Evolutionary conservation across 2,329 filamentous ascomycete genomes (phyloP).

Genomic region (Apiospora arundinis): DNA sequence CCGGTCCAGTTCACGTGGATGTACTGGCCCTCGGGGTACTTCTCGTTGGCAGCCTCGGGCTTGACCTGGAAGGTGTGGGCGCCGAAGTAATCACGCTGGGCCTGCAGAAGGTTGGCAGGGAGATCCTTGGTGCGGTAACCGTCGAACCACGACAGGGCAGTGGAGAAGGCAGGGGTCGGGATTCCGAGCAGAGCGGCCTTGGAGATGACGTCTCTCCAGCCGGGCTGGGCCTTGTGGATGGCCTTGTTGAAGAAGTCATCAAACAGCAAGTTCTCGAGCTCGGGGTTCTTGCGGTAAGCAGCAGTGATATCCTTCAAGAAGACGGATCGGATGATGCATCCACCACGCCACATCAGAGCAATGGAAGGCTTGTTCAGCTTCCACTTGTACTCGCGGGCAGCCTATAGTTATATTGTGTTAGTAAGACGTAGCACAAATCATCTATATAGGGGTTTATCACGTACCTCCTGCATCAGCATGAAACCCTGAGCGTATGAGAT

Average conservation of each 20-base stretch:
- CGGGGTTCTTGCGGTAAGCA: slow-evolving; percentile 91
- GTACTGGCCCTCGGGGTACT: slow-evolving; percentile 85
- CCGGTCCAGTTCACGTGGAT: slow-evolving; percentile 99
- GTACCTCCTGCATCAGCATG: slow-evolving; percentile 98
- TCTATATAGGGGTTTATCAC: slow-evolving; percentile 38
- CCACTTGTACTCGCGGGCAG: slow-evolving; percentile 94
- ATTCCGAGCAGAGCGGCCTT: slow-evolving; percentile 95
- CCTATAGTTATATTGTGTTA: slow-evolving; percentile 56
- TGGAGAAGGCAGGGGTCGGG: slow-evolving; percentile 94
- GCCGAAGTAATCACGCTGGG: slow-evolving; percentile 99
- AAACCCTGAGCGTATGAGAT: slow-evolving; percentile 99
- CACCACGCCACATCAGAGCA: slow-evolving; percentile 99
- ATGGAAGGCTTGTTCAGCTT: slow-evolving; percentile 99
- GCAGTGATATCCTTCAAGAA: slow-evolving; percentile 99
- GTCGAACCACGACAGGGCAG: slow-evolving; percentile 97
- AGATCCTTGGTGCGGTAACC: slow-evolving; percentile 97
- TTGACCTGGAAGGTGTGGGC: slow-evolving; percentile 90
- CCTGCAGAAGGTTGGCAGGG: slow-evolving; percentile 97
- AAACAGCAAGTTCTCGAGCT: slow-evolving; percentile 97
- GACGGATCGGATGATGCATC: slow-evolving; percentile 99
- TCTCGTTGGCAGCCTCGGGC: slow-evolving; percentile 76
- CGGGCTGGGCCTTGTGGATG: slow-evolving; percentile 93
- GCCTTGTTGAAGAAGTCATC: slow-evolving; percentile 99
- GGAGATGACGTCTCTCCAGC: slow-evolving; percentile 90
- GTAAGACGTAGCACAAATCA: neutral